Base-by-base conservation (phyloP, 352 stramenopile species). In the Phytophthora boehmeriae region DNA sequence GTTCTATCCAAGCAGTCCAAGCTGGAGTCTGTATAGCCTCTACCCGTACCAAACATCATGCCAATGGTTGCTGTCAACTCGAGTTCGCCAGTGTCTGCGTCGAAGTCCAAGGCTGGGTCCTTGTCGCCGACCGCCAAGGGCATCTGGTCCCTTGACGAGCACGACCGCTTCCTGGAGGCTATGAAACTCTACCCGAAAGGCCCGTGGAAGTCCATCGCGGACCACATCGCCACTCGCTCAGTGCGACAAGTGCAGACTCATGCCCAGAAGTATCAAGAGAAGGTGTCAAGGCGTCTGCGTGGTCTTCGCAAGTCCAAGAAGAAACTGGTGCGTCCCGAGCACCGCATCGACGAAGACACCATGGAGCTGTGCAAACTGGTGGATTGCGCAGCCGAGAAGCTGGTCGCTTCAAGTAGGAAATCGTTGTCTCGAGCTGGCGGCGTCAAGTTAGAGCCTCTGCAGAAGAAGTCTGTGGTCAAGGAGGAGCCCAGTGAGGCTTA, bases 231-330 rank as follows among this genome's bases (percentile, higher is more conserved):
- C 28, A 92, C 83, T 36, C 80, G 83, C 8, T 89, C 80, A 1
- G 80, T 88, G 64, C 67, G 77, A 13, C 83, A 92, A 45, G 80
- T 88, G 62, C 83, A 92, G 55, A 90, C 80, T 5, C 83, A 92
- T 63, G 80, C 80, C n/a, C 83, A 92, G 25, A 92, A 92, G 64
- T 92, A 89, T 43, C 80, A 90, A 44, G 78, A 92, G 53, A 92
- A 92, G 44, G 71, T 92, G 23, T 80, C 77, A 32, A 78, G 83
- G 14, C 78, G 80, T 14, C 59, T 86, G 46, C 81, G 81, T 19
- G 81, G 81, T 6, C 66, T 90, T 14, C 78, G 78, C 58, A 91
- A 91, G 56, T 83, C 70, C 8, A 91, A 91, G 68, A 85, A 84
- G 61, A 86, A 88, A 65, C 68, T 86, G 9, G 76, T 83, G 46